A percentile compares a stretch with the other conserved stretches of the same genome.
These are phyloP conservation scores for Dovyalis caffra DNA, from an alignment of 345 rosid species.

Conservation along the genomic window DNA sequence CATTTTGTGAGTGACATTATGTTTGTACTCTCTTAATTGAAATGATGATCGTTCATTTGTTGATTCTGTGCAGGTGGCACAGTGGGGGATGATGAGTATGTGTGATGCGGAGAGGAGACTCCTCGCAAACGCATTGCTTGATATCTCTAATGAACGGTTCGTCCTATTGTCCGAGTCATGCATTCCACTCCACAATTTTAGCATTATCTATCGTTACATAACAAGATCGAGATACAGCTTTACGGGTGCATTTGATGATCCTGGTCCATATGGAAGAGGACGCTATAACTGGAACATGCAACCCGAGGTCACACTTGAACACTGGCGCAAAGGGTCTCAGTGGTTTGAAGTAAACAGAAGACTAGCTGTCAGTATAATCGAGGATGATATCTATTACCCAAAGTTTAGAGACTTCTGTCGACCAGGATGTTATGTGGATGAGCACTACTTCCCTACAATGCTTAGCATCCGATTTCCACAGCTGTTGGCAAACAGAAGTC, in stretches of 20 bases:
- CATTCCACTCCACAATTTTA: slow-evolving; percentile 76
- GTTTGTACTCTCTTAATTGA: background rate
- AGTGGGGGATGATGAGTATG: slow-evolving; percentile 97
- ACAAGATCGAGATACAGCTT: slow-evolving; percentile 64
- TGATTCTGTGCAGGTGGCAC: slow-evolving; percentile 48
- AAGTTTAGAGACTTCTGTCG: slow-evolving; percentile 69
- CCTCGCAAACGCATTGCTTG: slow-evolving; percentile 82
- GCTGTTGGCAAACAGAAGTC: slow-evolving; percentile 67
- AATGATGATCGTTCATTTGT: background rate
- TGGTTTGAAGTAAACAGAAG: slow-evolving; percentile 79
- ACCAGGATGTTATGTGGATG: slow-evolving; percentile 80
- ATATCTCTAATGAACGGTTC: slow-evolving; percentile 86
- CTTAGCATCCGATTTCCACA: slow-evolving; percentile 53
- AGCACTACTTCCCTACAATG: slow-evolving; percentile 94
- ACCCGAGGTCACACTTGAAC: slow-evolving; percentile 63
- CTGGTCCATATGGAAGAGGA: slow-evolving; percentile 78
- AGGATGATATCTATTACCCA: slow-evolving; percentile 67
- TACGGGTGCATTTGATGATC: slow-evolving; percentile 76
- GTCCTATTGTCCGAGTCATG: slow-evolving; percentile 84
- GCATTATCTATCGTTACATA: slow-evolving; percentile 58
- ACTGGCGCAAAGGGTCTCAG: slow-evolving; percentile 97
- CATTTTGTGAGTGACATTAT: background rate
- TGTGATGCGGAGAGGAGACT: slow-evolving; percentile 94
- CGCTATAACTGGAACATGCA: slow-evolving; percentile 58
- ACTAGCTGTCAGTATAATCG: slow-evolving; percentile 61